phyloP scores from a whole-genome alignment of 441 rosid genomes.

The Macaranga tanarius region DNA sequence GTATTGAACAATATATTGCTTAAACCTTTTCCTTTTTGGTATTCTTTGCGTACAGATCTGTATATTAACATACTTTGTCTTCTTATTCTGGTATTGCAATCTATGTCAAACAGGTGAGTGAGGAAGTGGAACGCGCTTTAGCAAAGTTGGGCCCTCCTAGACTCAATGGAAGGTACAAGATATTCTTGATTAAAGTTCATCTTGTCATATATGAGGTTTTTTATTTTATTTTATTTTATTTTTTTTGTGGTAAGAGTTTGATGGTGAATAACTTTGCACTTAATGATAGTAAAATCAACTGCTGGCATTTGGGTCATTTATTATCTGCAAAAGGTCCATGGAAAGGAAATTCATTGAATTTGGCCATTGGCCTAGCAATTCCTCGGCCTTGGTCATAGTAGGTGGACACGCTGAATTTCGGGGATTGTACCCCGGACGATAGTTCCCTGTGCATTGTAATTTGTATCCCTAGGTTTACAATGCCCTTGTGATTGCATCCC shows the following conservation, averaged over 20 bases:
- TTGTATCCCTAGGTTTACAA: not conserved
- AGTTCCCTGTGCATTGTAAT: not conserved
- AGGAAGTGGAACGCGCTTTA: conserved; percentile 99
- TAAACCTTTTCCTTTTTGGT: not conserved
- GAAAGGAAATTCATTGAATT: not conserved
- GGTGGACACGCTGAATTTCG: not conserved
- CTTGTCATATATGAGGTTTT: not conserved
- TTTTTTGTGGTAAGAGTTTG: not conserved
- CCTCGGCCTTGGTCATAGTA: not conserved
- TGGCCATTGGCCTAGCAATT: not conserved
- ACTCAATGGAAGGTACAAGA: conserved; percentile 68
- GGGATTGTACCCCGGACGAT: not conserved
- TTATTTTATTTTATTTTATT: not conserved
- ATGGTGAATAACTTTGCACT: not conserved
- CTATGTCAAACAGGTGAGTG: conserved; percentile 75
- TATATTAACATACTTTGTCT: not conserved
- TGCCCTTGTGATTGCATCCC: not conserved
- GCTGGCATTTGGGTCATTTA: not conserved
- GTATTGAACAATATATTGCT: not conserved
- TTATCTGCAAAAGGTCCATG: not conserved
- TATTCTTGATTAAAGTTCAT: conserved; percentile 7
- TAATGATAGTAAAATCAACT: not conserved
- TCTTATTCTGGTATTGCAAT: conserved; percentile 12
- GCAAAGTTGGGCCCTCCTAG: conserved; percentile 94
- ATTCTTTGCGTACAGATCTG: not conserved